phyloP scores from a whole-genome alignment of 1,284 basidiomycete species.

The Puccinia novopanici region DNA sequence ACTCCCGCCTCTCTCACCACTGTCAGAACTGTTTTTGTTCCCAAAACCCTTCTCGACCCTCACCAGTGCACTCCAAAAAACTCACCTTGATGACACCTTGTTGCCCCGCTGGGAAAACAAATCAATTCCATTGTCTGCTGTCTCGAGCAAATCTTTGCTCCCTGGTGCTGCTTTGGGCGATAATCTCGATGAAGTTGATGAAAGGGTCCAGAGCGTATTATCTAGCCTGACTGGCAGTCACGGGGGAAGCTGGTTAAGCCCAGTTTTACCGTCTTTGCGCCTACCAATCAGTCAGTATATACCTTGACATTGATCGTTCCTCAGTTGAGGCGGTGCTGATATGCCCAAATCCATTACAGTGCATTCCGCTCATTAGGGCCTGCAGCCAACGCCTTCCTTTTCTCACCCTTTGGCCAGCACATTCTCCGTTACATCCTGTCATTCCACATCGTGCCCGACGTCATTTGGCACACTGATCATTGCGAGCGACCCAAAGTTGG shows the following conservation, averaged over 20 bases:
- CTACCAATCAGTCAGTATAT: constrained; percentile 32
- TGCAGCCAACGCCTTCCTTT: constrained; percentile 53
- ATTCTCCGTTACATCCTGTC: constrained; percentile 55
- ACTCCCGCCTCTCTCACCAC: constrained; percentile 55
- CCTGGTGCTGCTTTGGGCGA: constrained; percentile 45
- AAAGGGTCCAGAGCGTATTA: constrained; percentile 50
- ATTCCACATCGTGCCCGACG: constrained; percentile 55
- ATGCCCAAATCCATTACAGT: not conserved
- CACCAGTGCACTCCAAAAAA: constrained; percentile 55
- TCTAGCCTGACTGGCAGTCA: not conserved
- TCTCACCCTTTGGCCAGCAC: constrained; percentile 55
- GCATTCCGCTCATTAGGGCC: constrained; percentile 31
- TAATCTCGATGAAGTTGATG: constrained; percentile 51
- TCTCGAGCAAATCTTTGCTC: not conserved
- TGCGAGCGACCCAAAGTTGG: constrained; percentile 51
- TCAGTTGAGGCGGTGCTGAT: not conserved
- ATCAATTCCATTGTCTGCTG: constrained; percentile 32
- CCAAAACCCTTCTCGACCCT: constrained; percentile 55
- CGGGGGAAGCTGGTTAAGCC: not conserved
- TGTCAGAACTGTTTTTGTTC: constrained; percentile 55
- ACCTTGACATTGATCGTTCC: not conserved
- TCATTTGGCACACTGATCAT: constrained; percentile 55
- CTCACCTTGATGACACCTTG: constrained; percentile 53
- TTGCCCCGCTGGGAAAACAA: constrained; percentile 52
- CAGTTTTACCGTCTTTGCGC: constrained; percentile 45